Conservation (phyloP, 257 asterid genomes). For the Ilex aquifolium region DNA sequence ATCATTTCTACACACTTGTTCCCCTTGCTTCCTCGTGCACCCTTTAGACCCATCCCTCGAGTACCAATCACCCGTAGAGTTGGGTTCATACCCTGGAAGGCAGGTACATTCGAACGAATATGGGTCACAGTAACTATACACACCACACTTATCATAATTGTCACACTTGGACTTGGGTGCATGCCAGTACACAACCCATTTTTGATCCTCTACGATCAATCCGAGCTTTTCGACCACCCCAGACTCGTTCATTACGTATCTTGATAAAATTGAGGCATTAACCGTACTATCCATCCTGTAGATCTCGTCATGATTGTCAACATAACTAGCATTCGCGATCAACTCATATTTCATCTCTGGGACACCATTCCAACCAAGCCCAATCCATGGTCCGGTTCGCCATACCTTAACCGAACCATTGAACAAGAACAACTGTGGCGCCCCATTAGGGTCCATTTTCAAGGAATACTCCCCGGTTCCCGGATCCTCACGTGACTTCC, state of each 20-base stretch:
- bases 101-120: constrained; percentile 28
- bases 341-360: constrained; percentile 32
- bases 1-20: not conserved
- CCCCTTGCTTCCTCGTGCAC: too few relatives aligned
- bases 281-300: not conserved
- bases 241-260: constrained; percentile 25
- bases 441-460: constrained; percentile 25
- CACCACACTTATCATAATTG: too few relatives aligned
- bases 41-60: too few relatives aligned
- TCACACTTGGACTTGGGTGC: constrained; percentile 5
- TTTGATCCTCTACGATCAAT: constrained; percentile 23
- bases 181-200: too few relatives aligned
- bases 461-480: too few relatives aligned
- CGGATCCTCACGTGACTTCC: too few relatives aligned
- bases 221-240: constrained; percentile 21
- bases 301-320: constrained; percentile 25
- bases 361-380: constrained; percentile 32
- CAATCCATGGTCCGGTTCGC: constrained; percentile 9
- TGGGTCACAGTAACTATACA: constrained; percentile 1
- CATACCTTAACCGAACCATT: constrained; percentile 10
- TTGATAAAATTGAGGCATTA: constrained; percentile 16
- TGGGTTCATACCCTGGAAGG: constrained; percentile 17
- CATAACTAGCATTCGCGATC: constrained; percentile 21
- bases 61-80: too few relatives aligned
- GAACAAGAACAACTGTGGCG: constrained; percentile 15